These are phyloP conservation scores for Tolypocladium sp. DNA, from an alignment of 2,329 filamentous ascomycete species.

Conservation along the genomic window DNA sequence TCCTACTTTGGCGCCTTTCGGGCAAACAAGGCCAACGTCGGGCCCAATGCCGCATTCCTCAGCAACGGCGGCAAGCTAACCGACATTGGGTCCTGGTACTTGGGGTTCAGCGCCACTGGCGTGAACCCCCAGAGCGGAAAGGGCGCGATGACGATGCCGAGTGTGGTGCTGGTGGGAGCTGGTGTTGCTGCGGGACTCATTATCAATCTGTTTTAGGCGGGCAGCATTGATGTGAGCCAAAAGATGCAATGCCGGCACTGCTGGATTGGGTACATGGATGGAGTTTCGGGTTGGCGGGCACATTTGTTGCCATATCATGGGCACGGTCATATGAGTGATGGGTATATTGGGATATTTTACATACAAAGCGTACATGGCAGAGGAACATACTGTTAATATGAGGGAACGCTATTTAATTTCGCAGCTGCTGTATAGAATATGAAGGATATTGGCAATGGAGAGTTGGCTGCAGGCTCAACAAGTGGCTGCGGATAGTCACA, in stretches of 20 bases:
- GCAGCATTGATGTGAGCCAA: not conserved
- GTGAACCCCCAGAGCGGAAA: constrained; percentile 24
- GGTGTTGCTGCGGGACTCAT: constrained; percentile 2
- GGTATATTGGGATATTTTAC: not conserved
- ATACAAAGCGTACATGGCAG: not conserved
- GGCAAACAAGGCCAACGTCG: constrained; percentile 61
- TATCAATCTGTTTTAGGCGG: constrained; percentile 1
- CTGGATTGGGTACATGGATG: not conserved
- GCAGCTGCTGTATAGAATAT: not conserved
- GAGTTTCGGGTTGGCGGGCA: not conserved
- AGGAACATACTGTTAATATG: not conserved
- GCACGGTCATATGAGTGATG: not conserved
- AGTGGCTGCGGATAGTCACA: too few species aligned
- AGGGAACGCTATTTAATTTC: not conserved
- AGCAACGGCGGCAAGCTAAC: constrained; percentile 60
- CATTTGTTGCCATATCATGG: not conserved
- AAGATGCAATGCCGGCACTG: not conserved
- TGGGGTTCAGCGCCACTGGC: constrained; percentile 46
- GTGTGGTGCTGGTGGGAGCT: not conserved
- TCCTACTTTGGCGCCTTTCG: constrained; percentile 71
- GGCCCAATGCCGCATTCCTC: constrained; percentile 63
- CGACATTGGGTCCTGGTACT: constrained; percentile 68
- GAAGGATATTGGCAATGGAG: not conserved
- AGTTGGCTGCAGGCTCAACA: too few species aligned
- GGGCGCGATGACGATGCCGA: not conserved